A percentile compares a stretch with the other conserved stretches of the same genome.
Conservation (phyloP, 495 filamentous ascomycete genomes). For the Durotheca rogersii region DNA sequence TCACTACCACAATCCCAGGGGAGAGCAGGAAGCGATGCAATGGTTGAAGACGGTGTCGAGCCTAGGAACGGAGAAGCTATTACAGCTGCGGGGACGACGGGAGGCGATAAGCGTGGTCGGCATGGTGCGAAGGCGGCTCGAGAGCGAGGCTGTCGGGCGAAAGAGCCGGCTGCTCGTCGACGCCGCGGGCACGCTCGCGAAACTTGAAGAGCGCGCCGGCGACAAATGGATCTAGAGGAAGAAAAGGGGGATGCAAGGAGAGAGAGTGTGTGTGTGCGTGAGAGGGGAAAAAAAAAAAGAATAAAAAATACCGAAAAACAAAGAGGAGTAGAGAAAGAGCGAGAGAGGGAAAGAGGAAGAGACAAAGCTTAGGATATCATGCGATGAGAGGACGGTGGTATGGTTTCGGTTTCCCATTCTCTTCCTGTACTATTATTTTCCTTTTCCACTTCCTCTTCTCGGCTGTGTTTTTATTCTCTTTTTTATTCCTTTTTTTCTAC, state of each 20-base stretch:
- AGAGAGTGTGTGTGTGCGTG: too few species aligned
- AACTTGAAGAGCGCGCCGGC: constrained; percentile 42
- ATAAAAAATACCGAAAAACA: too few species aligned
- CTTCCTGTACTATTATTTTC: constrained; percentile 15
- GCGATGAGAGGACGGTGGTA: constrained; percentile 12
- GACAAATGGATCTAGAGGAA: constrained; percentile 41
- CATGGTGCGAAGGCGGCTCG: constrained; percentile 42
- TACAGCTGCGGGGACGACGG: constrained; percentile 32
- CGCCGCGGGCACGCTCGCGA: constrained; percentile 45
- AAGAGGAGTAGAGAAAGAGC: too few species aligned
- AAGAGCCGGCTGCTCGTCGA: constrained; percentile 46
- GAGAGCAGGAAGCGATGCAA: constrained; percentile 20
- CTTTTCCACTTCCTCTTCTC: too few species aligned
- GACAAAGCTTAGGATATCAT: constrained; percentile 5
- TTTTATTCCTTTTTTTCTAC: constrained; percentile 10
- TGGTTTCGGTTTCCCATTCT: constrained; percentile 4
- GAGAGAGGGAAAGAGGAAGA: constrained; percentile 1
- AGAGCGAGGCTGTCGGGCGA: constrained; percentile 42
- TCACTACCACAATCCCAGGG: constrained; percentile 10
- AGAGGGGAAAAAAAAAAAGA: too few species aligned
- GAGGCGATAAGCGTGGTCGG: constrained; percentile 42
- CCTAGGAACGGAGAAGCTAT: constrained; percentile 31
- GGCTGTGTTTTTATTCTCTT: too few species aligned
- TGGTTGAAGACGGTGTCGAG: constrained; percentile 32
- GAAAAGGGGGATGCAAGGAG: too few species aligned